phyloP scores from a whole-genome alignment of 208 protist species.

The Trypanosoma vivax region DNA sequence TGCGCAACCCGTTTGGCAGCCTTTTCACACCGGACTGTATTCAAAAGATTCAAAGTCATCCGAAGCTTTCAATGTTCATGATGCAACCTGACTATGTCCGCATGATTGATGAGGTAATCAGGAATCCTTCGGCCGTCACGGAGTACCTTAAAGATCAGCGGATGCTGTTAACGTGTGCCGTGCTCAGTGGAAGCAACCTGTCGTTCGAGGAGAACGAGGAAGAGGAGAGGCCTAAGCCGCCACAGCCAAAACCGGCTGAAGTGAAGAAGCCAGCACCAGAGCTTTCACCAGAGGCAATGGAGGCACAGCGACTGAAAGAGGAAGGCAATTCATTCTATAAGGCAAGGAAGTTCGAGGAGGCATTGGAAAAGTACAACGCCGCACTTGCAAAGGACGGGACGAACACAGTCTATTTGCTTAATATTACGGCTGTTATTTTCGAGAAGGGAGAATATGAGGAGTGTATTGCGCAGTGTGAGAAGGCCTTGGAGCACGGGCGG shows the following conservation, averaged over 20 bases:
- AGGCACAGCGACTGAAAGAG: conserved; percentile 81
- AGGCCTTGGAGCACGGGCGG: conserved; percentile 81
- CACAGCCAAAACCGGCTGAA: conserved; percentile 30
- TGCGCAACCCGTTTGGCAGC: conserved; percentile 67
- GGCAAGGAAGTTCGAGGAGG: conserved; percentile 91
- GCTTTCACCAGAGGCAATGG: conserved; percentile 51
- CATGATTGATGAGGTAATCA: conserved; percentile 81
- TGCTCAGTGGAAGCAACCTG: conserved; percentile 72
- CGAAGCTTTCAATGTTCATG: conserved; percentile 75
- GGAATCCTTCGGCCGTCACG: conserved; percentile 60
- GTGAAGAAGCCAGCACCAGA: conserved; percentile 20
- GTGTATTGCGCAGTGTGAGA: conserved; percentile 87
- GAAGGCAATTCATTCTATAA: conserved; percentile 94
- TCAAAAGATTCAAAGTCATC: conserved; percentile 82
- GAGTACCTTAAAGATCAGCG: conserved; percentile 81
- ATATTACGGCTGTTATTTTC: conserved; percentile 91
- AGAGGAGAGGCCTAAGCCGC: conserved; percentile 26
- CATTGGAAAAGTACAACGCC: conserved; percentile 83
- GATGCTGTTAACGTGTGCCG: conserved; percentile 77
- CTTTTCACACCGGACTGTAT: conserved; percentile 79
- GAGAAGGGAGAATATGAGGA: conserved; percentile 91
- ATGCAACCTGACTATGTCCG: conserved; percentile 90
- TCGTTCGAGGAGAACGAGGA: conserved; percentile 61
- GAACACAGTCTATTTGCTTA: conserved; percentile 88
- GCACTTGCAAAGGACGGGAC: conserved; percentile 76